A percentile compares a stretch with the other conserved stretches of the same genome.
Evolutionary conservation across 2,329 filamentous ascomycete genomes (phyloP).

Genomic region (Claviceps humidiphila): DNA sequence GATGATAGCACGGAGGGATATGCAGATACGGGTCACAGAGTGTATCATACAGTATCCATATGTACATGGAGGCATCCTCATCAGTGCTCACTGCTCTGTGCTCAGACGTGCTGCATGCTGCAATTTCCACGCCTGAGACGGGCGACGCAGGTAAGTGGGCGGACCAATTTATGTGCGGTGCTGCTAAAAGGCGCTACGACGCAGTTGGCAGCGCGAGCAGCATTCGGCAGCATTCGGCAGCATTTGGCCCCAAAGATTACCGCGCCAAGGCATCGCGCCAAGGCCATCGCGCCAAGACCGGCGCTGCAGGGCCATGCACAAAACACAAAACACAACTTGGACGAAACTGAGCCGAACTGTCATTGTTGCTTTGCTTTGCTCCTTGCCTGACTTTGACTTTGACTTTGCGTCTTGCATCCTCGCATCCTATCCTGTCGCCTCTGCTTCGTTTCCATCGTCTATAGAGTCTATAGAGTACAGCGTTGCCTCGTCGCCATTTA

Average conservation of each 20-base stretch:
- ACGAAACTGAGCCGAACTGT: no score
- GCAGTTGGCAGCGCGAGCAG: not conserved
- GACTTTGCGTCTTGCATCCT: not conserved
- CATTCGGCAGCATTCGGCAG: no score
- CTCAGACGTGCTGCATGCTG: not conserved
- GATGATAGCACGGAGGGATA: no score
- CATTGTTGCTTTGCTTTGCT: no score
- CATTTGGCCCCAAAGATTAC: no score
- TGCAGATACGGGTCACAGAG: no score
- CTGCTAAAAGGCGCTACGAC: not conserved
- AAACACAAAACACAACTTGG: no score
- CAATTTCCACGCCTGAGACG: slow-evolving; percentile 7
- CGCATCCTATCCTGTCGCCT: not conserved
- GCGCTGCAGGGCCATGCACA: no score
- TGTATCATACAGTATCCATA: no score
- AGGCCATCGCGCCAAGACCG: no score
- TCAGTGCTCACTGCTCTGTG: no score
- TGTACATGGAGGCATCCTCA: not conserved
- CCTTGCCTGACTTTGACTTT: not conserved
- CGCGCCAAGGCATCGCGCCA: no score
- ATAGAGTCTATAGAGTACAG: not conserved
- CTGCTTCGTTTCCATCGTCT: not conserved
- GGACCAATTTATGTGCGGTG: slow-evolving; percentile 3
- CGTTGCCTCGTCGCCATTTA: not conserved
- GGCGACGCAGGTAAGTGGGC: not conserved